phyloP scores from a whole-genome alignment of 2,329 filamentous ascomycete species.

The Pseudogymnoascus sp. region DNA sequence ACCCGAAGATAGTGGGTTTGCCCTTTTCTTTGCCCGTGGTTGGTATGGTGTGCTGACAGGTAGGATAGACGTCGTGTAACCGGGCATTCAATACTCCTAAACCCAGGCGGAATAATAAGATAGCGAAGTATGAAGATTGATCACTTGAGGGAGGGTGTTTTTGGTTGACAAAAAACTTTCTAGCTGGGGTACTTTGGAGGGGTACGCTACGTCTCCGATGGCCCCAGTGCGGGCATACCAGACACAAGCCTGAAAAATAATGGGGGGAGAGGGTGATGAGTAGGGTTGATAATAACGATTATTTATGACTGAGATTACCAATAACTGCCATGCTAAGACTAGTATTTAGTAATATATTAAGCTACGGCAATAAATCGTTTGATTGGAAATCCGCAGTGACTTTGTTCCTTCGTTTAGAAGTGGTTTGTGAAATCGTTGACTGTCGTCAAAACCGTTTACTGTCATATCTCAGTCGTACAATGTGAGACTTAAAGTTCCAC shows the following conservation, averaged over 20 bases:
- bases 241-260: neutral
- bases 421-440: neutral
- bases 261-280: neutral
- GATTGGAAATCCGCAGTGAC: neutral
- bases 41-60: neutral
- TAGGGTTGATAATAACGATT: neutral
- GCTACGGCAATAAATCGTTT: neutral
- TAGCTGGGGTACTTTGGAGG: slow-evolving; percentile 1
- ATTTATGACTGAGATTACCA: neutral
- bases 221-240: neutral
- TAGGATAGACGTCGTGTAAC: neutral
- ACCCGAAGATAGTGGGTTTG: neutral
- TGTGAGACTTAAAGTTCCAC: neutral
- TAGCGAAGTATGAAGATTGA: neutral
- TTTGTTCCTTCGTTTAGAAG: neutral
- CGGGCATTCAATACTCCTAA: neutral
- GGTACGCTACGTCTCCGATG: neutral
- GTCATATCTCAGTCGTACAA: neutral
- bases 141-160: neutral
- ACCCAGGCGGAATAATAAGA: neutral
- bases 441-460: neutral
- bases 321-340: neutral
- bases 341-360: neutral
- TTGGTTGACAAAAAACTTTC: neutral
- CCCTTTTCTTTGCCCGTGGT: neutral